Conservation (phyloP, 2,329 filamentous ascomycete genomes). For the Phyllosticta citriasiana region DNA sequence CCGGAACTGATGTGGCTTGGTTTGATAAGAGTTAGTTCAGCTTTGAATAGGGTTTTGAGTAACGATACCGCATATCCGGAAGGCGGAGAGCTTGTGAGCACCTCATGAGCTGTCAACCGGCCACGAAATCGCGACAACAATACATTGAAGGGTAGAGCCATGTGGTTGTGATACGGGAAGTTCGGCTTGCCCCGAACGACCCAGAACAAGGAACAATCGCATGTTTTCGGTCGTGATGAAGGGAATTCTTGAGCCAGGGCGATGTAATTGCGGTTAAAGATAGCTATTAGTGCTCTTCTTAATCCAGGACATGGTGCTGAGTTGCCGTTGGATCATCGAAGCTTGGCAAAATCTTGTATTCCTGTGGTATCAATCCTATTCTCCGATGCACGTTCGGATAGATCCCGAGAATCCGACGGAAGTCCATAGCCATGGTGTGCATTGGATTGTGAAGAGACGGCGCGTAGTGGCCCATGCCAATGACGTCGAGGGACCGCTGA, state of each 20-base stretch:
- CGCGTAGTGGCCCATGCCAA: not conserved
- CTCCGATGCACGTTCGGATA: not conserved
- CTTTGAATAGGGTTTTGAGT: not conserved
- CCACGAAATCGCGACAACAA: not conserved
- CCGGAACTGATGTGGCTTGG: not conserved
- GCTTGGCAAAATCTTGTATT: not conserved
- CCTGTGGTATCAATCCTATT: not conserved
- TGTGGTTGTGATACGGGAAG: not conserved
- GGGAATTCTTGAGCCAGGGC: not conserved
- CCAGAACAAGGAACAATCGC: not conserved
- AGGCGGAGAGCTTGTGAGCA: not conserved
- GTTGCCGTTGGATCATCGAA: not conserved
- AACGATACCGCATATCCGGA: not conserved
- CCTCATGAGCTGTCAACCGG: not conserved
- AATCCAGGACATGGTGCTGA: not conserved
- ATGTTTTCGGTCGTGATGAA: not conserved
- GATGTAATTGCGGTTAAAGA: not conserved
- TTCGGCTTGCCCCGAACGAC: not conserved
- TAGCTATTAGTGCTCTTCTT: not conserved
- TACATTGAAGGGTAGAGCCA: not conserved
- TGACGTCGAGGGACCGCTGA: not conserved
- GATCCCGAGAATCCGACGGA: not conserved
- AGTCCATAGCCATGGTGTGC: not conserved
- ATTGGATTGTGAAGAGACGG: not conserved
- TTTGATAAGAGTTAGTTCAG: not conserved